Base-by-base conservation (phyloP, 495 filamentous ascomycete genomes). In the Entonaema liquescens region DNA sequence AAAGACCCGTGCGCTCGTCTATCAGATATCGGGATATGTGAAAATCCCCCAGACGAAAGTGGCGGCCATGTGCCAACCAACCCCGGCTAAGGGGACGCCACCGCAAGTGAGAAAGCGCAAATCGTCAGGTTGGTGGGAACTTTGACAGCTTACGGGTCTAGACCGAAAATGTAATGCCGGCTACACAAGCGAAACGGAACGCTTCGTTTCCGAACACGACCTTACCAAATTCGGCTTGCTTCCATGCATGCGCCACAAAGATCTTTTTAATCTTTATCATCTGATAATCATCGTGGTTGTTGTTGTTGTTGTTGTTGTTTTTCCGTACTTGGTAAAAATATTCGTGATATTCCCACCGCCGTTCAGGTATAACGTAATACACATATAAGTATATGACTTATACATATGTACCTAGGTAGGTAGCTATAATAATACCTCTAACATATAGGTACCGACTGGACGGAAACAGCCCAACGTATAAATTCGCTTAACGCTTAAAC, bases 41-140 rank as follows among this genome's bases (percentile, higher is more conserved):
- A 42, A 13, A 52, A 21, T 15, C 0, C 52, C 23, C n/a, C 7
- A 21, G n/a, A 55, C 15, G 8, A 33, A 33, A 55, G 52, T 35
- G 52, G 52, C 29, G 29, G 52, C 52, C 52, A 55, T 55, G 52
- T 55, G 52, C 13, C 29, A 31, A 3, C 29, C 29, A 33, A 6
- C 28, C 28, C 26, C 36, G 56, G 36, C 23, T 29, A 13, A 5
- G 23, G 40, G 23, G 44, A 53, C 19, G 40, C 53, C 67, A 35
- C 52, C 68, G 52, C 3, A 82, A 79, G 21, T 79, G 82, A 63
- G 77, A 75, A 31, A 79, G 29, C 74, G 69, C 80, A 81, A 78
- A 71, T 80, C 65, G 57, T 58, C 59, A 72, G 79, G 54, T 72
- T 47, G 79, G 62, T 33, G 79, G 79, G 80, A 80, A 81, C 60